Base-by-base conservation (phyloP, 2,329 filamentous ascomycete species). In the Diplodia sapinea region DNA sequence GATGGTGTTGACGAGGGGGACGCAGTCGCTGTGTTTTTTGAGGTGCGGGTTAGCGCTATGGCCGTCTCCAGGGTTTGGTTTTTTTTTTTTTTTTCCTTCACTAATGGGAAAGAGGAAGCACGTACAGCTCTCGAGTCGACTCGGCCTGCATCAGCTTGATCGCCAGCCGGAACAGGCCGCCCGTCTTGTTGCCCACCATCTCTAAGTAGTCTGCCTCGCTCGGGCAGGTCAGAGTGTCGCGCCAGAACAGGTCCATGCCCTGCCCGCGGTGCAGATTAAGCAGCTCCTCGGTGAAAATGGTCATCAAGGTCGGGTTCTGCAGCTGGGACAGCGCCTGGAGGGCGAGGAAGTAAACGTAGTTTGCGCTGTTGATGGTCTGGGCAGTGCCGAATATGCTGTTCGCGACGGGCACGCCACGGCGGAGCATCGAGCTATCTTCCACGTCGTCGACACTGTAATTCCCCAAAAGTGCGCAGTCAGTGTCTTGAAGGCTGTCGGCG, bases 181-280 rank as follows among this genome's bases (percentile, higher is more conserved):
- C 93, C 0, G 93, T 96, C 82, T 96, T 96, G 81, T 96, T 94
- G 73, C 88, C 88, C 12, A 96, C 92, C 93, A 96, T 96, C 77
- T 96, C 91, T n/a, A 96, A 86, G 80, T 96, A 96, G 80, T 96
- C 92, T 71, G 93, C 91, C 79, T 95, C 92, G 61, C 87, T 91
- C 15, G 92, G 92, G 78, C 91, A 94, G 23, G 90, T 94, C 69
- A 95, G 82, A 31, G 89, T 92, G 79, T 95, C 92, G 68, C 92
- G 86, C 93, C 93, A 96, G 82, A 91, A 95, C 47, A 96, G 85
- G 73, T 96, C 93, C 91, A 96, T 94, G 71, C 93, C 92, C 79
- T 96, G 93, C 23, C 93, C 93, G 36, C 92, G 85, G 79, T 96
- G 92, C 61, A 96, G 86, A 77, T 95, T 93, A 70, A 94, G 80